Base-by-base conservation (phyloP, 2,329 filamentous ascomycete species). In the Fusarium scirpi region DNA sequence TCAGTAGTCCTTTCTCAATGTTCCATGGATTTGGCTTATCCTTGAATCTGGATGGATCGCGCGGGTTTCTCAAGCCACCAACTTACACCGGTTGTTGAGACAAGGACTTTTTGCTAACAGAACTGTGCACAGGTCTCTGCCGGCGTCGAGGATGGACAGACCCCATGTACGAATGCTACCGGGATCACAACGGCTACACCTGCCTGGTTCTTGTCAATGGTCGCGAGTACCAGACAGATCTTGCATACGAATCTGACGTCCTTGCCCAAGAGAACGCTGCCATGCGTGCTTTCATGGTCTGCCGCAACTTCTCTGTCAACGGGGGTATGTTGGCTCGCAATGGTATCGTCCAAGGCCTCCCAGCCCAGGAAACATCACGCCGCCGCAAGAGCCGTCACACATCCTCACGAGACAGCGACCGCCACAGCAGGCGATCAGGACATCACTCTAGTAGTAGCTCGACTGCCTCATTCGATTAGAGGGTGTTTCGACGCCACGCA, bases 251-350 rank as follows among this genome's bases (percentile, higher is more conserved):
- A 79, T 92, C 91, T 68, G 92, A 95, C 79, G 85, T 88, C 51
- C 86, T 97, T 71, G 95, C 95, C 48, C 93, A 94, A 78, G 94
- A 98, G 81, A 96, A 95, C 76, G 95, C 95, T 27, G 95, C 95
- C 65, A 97, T 97, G 89, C 92, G 94, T 68, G 95, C 95, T 62
- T 98, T 97, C 82, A 95, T 97, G 89, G 96, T 98, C 73, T 98
- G 95, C 85, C 92, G 94, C 71, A 97, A 97, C 86, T 98, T 98
- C 83, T 97, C 94, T 59, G 93, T 97, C 80, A 98, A 97, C 79
- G 94, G 97, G 76, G 95, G 95, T 79, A 97, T 97, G 94, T 84
- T 91, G 69, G 89, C 89, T 68, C 87, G 89, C 70, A 91, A 91
- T 76, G 89, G 89, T 45, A 90, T 91, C 68, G 88, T 91, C 69